Evolutionary conservation across 106 monocot genomes (phyloP), one percentile per base, ranked within the genome.

Genomic region (Dactylorhiza incarnata): DNA sequence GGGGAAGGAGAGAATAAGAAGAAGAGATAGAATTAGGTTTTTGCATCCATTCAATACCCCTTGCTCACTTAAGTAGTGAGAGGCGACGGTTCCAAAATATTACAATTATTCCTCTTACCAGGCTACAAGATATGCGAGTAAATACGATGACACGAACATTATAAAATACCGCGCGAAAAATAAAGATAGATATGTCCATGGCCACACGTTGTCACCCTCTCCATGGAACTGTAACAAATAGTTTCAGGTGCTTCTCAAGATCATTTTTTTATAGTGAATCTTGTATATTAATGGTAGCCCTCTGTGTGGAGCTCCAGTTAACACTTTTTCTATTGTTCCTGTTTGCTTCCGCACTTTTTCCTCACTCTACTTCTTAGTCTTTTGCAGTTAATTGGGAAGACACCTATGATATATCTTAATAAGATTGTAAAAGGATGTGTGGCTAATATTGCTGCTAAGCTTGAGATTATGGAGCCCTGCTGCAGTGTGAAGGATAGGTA

Each of bases 381-480:
- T 8, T 20, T 79, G 15, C 88, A 96, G 95, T 90, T 96, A 54
- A 96, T 96, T 61, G 95, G 95, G 73, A 96, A 93, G 50, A 96
- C 95, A 71, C 95, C 95, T 37, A 93, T 96, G 95, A 93, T 96
- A 22, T 96, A 91, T 77, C 80, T 93, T 63, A 96, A 96, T 76
- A 96, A 84, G 54, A 91, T 96, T 73, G 90, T 82, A 52, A 85
- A 93, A 68, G 95, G 95, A 0, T 91, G 86, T 78, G 88, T 86
- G 79, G 93, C 93, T 48, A 91, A 91, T 82, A 68, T 96, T 67
- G 93, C 93, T 78, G 95, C 90, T 17, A 96, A 96, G 78, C 95
- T 96, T 74, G 95, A 96, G 90, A 93, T 93, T 48, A 93, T 96
- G 95, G 95, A 96, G 82, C 95, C 95, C 62, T 96, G 95, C 59